These are phyloP conservation scores for Diplodia sapinea DNA, from an alignment of 2,329 filamentous ascomycete genomes.

Conservation along the genomic window DNA sequence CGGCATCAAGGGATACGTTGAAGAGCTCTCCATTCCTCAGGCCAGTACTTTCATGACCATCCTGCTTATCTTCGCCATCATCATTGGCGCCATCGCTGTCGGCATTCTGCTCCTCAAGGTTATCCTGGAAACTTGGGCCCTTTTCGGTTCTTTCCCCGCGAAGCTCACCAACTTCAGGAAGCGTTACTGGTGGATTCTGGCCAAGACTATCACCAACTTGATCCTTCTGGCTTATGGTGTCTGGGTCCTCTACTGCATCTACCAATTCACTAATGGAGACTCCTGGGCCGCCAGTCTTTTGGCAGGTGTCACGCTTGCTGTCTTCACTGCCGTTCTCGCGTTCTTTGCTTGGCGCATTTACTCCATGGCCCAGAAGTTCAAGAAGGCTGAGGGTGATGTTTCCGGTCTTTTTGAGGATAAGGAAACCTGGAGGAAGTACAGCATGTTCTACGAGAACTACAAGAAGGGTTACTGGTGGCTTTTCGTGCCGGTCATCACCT, in stretches of 20 bases:
- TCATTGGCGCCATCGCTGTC: conserved; percentile 82
- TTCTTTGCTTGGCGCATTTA: conserved; percentile 89
- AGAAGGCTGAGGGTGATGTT: conserved; percentile 74
- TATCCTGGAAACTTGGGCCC: conserved; percentile 85
- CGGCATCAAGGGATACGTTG: conserved; percentile 82
- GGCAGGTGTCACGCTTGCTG: conserved; percentile 76
- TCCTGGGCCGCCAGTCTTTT: conserved; percentile 90
- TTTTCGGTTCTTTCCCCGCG: conserved; percentile 86
- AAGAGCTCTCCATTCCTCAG: conserved; percentile 82
- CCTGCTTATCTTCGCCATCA: conserved; percentile 83
- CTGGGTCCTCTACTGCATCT: conserved; percentile 95
- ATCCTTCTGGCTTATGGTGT: conserved; percentile 91
- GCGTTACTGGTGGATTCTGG: conserved; percentile 94
- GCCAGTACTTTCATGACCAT: conserved; percentile 97
- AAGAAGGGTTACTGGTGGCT: conserved; percentile 97
- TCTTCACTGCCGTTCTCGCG: conserved; percentile 80
- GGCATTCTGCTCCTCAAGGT: conserved; percentile 89
- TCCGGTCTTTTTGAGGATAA: conserved; percentile 84
- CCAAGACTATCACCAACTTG: conserved; percentile 85
- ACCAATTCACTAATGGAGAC: conserved; percentile 91
- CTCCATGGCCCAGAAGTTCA: conserved; percentile 73
- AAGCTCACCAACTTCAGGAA: conserved; percentile 83
- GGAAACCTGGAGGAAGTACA: conserved; percentile 92
- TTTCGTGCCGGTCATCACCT: conserved; percentile 86
- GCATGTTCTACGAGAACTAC: conserved; percentile 95